phyloP scores from a whole-genome alignment of 1,284 basidiomycete species.

The Ganoderma multipileum region DNA sequence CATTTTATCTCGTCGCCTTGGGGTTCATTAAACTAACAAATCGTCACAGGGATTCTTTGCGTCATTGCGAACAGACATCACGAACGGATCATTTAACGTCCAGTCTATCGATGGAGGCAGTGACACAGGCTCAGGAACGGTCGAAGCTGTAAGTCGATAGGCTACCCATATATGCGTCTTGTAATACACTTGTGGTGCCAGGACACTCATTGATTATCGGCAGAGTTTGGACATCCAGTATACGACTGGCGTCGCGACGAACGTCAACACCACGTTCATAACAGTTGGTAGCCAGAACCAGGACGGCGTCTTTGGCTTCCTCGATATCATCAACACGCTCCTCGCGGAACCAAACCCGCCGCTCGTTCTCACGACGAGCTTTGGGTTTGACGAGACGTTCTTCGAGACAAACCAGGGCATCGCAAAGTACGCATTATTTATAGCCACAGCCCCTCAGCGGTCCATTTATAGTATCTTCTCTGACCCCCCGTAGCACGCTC shows the following conservation, averaged over 20 bases:
- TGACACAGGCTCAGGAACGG: conserved; percentile 35
- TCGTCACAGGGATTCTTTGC: conserved; percentile 52
- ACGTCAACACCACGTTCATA: conserved; percentile 34
- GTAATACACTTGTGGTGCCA: conserved; percentile 42
- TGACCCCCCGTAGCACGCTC: conserved; percentile 30
- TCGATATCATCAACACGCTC: conserved; percentile 41
- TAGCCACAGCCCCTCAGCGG: background rate
- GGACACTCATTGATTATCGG: conserved; percentile 39
- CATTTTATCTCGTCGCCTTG: background rate
- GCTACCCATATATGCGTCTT: conserved; percentile 42
- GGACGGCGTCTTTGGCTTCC: conserved; percentile 33
- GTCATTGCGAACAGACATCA: conserved; percentile 56
- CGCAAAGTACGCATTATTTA: conserved; percentile 54
- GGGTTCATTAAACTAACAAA: background rate
- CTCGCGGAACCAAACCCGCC: conserved; percentile 37
- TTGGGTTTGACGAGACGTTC: conserved; percentile 60
- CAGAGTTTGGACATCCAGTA: conserved; percentile 70
- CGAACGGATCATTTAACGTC: conserved; percentile 28
- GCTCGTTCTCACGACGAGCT: conserved; percentile 43
- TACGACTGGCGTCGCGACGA: conserved; percentile 64
- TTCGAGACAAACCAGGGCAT: conserved; percentile 44
- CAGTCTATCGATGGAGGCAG: conserved; percentile 39
- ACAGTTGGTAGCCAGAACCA: conserved; percentile 25
- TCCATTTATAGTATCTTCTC: background rate
- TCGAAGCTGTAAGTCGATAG: conserved; percentile 26